Evolutionary conservation across 2,329 filamentous ascomycete genomes (phyloP).

Genomic region (Aspergillus sclerotialis): DNA sequence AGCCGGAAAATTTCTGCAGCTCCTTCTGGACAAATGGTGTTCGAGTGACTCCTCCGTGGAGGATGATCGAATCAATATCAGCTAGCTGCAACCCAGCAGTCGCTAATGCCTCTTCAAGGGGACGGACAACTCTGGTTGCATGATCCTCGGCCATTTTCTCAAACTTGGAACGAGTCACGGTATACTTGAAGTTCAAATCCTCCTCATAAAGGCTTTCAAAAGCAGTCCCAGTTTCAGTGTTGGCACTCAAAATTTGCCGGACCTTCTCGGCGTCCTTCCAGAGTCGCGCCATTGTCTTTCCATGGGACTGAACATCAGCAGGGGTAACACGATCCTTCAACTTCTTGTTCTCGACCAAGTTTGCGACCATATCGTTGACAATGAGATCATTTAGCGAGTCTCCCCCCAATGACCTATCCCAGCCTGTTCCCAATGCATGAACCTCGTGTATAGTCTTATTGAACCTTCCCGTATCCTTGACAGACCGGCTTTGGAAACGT

Average conservation of each 20-base stretch:
- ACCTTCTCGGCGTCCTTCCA: constrained; percentile 84
- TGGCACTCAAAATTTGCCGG: constrained; percentile 87
- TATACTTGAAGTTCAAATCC: constrained; percentile 89
- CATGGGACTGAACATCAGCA: constrained; percentile 57
- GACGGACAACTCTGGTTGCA: constrained; percentile 59
- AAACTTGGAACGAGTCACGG: constrained; percentile 71
- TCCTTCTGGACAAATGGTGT: constrained; percentile 92
- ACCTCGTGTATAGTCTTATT: constrained; percentile 98
- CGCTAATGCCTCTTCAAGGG: constrained; percentile 67
- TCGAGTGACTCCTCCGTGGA: constrained; percentile 82
- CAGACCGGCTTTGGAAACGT: constrained; percentile 77
- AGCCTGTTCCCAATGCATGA: constrained; percentile 77
- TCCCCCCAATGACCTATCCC: constrained; percentile 84
- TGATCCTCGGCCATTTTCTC: constrained; percentile 68
- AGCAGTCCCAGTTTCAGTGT: constrained; percentile 68
- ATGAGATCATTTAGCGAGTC: constrained; percentile 84
- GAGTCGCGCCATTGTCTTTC: constrained; percentile 81
- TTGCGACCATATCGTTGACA: constrained; percentile 75
- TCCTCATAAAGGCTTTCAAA: constrained; percentile 83
- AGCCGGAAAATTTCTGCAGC: constrained; percentile 69
- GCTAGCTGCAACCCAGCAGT: constrained; percentile 63
- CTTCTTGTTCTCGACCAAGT: constrained; percentile 65
- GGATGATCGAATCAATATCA: constrained; percentile 82
- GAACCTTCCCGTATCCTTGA: constrained; percentile 87
- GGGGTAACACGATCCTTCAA: constrained; percentile 31